A percentile compares a stretch with the other conserved stretches of the same genome.
Evolutionary conservation across 495 filamentous ascomycete species (phyloP).

Genomic region (Annulohypoxylon bovei): DNA sequence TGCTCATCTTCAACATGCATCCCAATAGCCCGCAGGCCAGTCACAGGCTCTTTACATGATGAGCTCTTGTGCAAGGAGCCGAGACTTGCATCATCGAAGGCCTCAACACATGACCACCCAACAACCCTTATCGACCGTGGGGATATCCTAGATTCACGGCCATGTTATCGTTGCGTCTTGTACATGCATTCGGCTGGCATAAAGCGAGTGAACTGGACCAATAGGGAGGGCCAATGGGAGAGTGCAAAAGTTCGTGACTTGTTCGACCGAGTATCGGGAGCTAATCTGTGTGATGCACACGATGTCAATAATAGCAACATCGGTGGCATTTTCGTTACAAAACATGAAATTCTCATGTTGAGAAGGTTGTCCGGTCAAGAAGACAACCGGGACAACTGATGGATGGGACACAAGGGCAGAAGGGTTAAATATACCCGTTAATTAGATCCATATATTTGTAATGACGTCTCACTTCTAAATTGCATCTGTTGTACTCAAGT

Average conservation of each 20-base stretch:
- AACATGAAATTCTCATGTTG: not conserved
- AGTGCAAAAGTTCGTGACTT: not conserved
- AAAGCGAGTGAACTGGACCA: not conserved
- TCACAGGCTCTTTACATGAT: not conserved
- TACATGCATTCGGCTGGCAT: slow-evolving; percentile 5
- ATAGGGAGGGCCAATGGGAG: not conserved
- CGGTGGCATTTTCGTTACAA: not conserved
- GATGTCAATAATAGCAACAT: not conserved
- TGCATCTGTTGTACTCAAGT: not conserved
- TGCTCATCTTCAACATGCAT: not conserved
- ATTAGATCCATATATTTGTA: not conserved
- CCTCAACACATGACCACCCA: not conserved
- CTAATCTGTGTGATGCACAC: not conserved
- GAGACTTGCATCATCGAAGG: not conserved
- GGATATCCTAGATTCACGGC: not conserved
- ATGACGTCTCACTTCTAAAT: not conserved
- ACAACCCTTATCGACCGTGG: not conserved
- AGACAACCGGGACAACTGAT: no score
- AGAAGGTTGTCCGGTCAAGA: not conserved
- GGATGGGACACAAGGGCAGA: no score
- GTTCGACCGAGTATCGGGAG: slow-evolving; percentile 1
- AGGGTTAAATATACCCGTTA: no score
- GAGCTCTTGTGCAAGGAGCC: not conserved
- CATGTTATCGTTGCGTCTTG: not conserved
- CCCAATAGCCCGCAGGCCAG: not conserved